Conservation (phyloP, 2,329 filamentous ascomycete genomes). For the Phialocephala sp. region DNA sequence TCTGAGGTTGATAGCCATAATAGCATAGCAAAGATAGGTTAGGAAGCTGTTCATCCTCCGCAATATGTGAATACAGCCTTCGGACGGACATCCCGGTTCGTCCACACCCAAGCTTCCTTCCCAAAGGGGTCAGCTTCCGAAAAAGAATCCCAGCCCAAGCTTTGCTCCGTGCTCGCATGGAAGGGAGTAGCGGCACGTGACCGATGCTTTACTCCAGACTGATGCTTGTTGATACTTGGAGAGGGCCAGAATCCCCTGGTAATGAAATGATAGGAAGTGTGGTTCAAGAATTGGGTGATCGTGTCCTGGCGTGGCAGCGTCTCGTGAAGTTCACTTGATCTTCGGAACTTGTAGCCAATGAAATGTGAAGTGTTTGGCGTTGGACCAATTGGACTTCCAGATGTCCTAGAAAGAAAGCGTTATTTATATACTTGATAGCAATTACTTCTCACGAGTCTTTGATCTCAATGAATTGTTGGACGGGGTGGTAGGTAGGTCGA, state of each 20-base stretch:
- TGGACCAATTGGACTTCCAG: conserved; percentile 1
- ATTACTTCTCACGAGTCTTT: background rate
- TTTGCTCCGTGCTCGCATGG: background rate
- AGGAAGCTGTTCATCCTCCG: conserved; percentile 22
- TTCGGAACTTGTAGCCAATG: background rate
- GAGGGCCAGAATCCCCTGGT: background rate
- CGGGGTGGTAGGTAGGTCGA: no score
- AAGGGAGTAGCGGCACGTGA: background rate
- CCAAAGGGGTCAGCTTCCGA: conserved; percentile 24
- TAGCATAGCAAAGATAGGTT: conserved; percentile 3
- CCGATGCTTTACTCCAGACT: background rate
- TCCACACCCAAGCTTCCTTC: conserved; percentile 29
- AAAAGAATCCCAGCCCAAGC: conserved; percentile 4
- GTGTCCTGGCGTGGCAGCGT: background rate
- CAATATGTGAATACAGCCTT: conserved; percentile 28
- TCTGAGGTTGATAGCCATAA: conserved; percentile 4
- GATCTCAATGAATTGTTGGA: no score
- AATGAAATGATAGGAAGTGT: background rate
- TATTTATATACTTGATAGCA: conserved; percentile 1
- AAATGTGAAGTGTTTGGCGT: background rate
- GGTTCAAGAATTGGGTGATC: background rate
- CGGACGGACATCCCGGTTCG: conserved; percentile 27
- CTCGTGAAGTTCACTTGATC: background rate
- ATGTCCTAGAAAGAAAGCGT: background rate
- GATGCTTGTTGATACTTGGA: background rate